Evolutionary conservation across 495 filamentous ascomycete genomes (phyloP).

Genomic region (Hyphodiscus hymeniophilus): DNA sequence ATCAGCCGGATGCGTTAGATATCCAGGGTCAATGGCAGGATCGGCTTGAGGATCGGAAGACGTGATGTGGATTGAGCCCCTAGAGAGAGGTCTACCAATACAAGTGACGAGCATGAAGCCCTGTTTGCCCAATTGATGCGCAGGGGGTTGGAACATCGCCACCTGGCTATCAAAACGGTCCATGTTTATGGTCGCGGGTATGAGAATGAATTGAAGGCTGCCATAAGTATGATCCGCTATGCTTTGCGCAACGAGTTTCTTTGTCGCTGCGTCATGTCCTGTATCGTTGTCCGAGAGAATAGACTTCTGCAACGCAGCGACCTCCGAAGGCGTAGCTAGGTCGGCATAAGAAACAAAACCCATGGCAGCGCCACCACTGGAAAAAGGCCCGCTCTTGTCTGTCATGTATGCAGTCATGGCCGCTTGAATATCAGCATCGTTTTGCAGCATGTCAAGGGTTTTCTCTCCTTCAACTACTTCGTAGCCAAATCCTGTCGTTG

Average conservation of each 20-base stretch:
- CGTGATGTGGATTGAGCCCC: neutral
- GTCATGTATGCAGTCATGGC: conserved; percentile 10
- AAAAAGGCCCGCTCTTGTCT: conserved; percentile 14
- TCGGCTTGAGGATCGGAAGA: neutral
- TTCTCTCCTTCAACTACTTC: conserved; percentile 39
- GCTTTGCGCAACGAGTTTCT: neutral
- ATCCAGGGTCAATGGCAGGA: neutral
- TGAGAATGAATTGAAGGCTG: neutral
- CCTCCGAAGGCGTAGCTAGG: neutral
- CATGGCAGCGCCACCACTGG: neutral
- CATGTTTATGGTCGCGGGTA: neutral
- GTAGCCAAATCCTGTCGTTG: conserved; percentile 37
- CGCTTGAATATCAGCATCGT: neutral
- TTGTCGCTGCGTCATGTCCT: neutral
- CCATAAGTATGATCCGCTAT: neutral
- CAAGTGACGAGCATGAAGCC: neutral
- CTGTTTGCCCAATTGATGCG: neutral
- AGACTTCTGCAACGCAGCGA: neutral
- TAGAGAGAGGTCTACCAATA: neutral
- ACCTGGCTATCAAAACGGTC: neutral
- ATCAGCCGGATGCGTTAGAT: neutral
- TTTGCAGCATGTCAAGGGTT: neutral
- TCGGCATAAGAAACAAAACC: neutral
- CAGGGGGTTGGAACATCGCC: neutral
- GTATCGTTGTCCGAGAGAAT: neutral